Evolutionary conservation across 2,329 filamentous ascomycete species (phyloP).

Genomic region (Atkinsonella texensis): DNA sequence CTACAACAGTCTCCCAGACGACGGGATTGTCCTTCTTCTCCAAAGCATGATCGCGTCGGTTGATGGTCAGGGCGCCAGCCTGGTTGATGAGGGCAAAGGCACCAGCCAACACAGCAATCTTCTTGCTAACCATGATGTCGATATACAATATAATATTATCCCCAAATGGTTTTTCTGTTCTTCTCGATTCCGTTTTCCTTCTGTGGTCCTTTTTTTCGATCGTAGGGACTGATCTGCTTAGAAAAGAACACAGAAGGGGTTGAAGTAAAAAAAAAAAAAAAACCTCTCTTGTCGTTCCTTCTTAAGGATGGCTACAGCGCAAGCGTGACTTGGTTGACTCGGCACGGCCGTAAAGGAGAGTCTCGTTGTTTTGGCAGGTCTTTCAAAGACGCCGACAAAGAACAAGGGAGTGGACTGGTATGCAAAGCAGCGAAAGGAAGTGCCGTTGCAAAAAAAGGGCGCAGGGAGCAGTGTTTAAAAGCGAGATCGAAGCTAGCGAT

Average conservation of each 20-base stretch:
- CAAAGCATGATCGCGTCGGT: conserved; percentile 28
- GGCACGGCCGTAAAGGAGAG: conserved; percentile 25
- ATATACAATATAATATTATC: not conserved
- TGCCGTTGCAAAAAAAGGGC: conserved; percentile 6
- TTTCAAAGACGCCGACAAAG: conserved; percentile 36
- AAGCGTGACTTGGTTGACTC: conserved; percentile 6
- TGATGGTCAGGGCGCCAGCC: conserved; percentile 28
- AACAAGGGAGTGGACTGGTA: conserved; percentile 17
- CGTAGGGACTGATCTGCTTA: conserved; percentile 3
- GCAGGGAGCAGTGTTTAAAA: too few species aligned
- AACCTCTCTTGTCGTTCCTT: not conserved
- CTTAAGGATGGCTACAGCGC: conserved; percentile 1
- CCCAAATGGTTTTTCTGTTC: not conserved
- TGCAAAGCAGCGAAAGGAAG: conserved; percentile 21
- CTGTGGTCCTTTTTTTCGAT: conserved; percentile 1
- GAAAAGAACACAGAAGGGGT: not conserved
- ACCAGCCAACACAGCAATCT: conserved; percentile 29
- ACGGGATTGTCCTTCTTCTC: conserved; percentile 21
- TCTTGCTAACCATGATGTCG: conserved; percentile 31
- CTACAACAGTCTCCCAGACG: conserved; percentile 24
- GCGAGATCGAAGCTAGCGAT: conserved; percentile 11
- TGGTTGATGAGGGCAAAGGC: conserved; percentile 31
- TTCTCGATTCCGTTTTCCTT: not conserved
- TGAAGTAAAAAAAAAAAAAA: not conserved
- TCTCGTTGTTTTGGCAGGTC: conserved; percentile 20